Conservation (phyloP, 2,329 filamentous ascomycete genomes). For the Stagonosporopsis tanaceti region DNA sequence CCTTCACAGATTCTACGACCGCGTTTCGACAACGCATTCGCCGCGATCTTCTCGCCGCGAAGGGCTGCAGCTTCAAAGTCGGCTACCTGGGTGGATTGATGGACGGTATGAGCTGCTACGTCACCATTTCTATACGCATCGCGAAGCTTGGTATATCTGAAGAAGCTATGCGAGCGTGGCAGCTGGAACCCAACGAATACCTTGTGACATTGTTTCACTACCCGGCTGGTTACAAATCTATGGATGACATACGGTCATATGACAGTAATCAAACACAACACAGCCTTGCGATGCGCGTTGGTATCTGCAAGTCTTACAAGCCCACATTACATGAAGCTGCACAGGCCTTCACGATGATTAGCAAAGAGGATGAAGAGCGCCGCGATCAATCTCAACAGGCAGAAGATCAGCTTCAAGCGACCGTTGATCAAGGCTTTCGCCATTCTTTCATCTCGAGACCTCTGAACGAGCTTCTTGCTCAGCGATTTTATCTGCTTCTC, state of each 20-base stretch:
- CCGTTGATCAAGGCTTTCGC: constrained; percentile 52
- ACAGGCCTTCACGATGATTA: constrained; percentile 58
- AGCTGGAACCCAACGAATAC: constrained; percentile 71
- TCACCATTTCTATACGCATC: constrained; percentile 75
- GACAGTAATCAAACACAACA: constrained; percentile 47
- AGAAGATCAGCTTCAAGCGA: constrained; percentile 26
- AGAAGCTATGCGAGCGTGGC: constrained; percentile 81
- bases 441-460: constrained; percentile 76
- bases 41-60: constrained; percentile 68
- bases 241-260: constrained; percentile 62
- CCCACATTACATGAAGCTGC: constrained; percentile 66
- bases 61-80: constrained; percentile 73
- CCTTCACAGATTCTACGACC: constrained; percentile 33
- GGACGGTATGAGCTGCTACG: constrained; percentile 57
- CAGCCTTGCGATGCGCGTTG: constrained; percentile 69
- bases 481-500: constrained; percentile 69
- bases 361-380: constrained; percentile 42
- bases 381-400: constrained; percentile 31
- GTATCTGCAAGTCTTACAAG: constrained; percentile 76
- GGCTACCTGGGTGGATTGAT: constrained; percentile 66
- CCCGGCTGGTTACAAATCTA: constrained; percentile 65
- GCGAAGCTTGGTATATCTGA: constrained; percentile 75
- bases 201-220: constrained; percentile 77
- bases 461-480: constrained; percentile 72
- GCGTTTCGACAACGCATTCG: constrained; percentile 56